Base-by-base conservation (phyloP, 2,329 filamentous ascomycete genomes). In the Sarocladium kiliense region DNA sequence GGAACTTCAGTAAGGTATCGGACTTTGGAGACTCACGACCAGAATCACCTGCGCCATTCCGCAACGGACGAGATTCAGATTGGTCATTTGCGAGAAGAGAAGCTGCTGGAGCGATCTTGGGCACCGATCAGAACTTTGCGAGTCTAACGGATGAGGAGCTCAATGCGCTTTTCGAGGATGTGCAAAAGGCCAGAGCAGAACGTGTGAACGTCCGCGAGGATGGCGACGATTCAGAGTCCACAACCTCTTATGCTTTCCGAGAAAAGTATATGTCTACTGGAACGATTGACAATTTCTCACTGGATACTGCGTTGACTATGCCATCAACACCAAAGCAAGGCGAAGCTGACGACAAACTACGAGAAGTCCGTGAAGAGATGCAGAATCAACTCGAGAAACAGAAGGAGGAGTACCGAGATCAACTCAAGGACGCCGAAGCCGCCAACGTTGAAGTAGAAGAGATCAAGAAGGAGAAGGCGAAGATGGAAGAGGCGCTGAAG, bases 191-290 rank as follows among this genome's bases (percentile, higher is more conserved):
- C 6, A 83, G 93, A 61, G 93, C 92, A 0, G 84, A 86, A 63
- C 80, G 84, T 58, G 90, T 91, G 54, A 81, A 77, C 56, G 80
- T 74, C 3, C 84, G 91, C 21, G 91, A 93, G 58, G 87, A 87
- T 39, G 89, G 93, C 55, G 93, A 97, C 56, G 94, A 97, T 67
- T 84, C 86, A 54, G 94, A 99, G 61, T 97, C 93, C 0, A 83
- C 88, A 49, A 88, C 86, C 26, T 97, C 93, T 0, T 97, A 92
- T 65, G 87, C 91, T 1, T 78, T 92, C 27, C 82, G 94, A 53
- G 94, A 99, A 63, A 97, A 97, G 66, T 97, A 97, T 70, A 83
- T 96, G 75, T 97, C 92, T 2, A 94, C 88, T 55, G 93, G 93
- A 2, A 97, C 93, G 0, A 80, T 97, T 54, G 94, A 99, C 71